Base-by-base conservation (phyloP, 257 asterid species). In the Nicotiana noctiflora region DNA sequence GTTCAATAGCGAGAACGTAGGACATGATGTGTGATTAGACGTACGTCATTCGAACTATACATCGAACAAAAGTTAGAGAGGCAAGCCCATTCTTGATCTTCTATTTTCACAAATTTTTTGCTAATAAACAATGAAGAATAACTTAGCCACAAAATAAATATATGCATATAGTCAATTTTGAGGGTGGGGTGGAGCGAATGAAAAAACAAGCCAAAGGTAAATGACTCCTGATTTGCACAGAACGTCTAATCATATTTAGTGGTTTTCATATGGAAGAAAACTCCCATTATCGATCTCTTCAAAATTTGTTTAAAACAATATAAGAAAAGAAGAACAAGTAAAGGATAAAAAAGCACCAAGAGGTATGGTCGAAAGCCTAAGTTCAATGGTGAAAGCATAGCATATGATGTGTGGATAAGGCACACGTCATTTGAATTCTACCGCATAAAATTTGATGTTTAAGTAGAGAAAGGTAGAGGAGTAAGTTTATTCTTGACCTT, bases 1-100 rank as follows among this genome's bases (percentile, higher is more conserved):
- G 7, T 37, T 67, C 0, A 32, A 0, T 37, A 0, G 4, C n/a
- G 6, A 67, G 0, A n/a, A 8, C 11, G 0, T 2, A 37, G 19
- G 0, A 2, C 0, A 1, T 34, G 1, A 67, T 0, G 19, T 18
- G 19, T n/a, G 15, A 0, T 67, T 37, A 2, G 6, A 1, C 2
- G 0, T 7, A 34, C 1, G 2, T 67, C 9, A 37, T 67, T 5
- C 0, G 0, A 65, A 3, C 0, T 29, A 2, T 29, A 0, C 12
- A 0, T 0, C 6, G 0, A 64, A 6, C 0, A 64, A 64, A 27
- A 6, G 10, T 6, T 32, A 32, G 37, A 32, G 37, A 32, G 46
- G 10, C 46, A 37, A 37, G 46, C 10, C 10, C 46, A 37, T 7
- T 37, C 10, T 1, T 37, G 46, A 37, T 37, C 70, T 63, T 34